phyloP scores from a whole-genome alignment of 441 rosid genomes.

The Mallotus repandus region DNA sequence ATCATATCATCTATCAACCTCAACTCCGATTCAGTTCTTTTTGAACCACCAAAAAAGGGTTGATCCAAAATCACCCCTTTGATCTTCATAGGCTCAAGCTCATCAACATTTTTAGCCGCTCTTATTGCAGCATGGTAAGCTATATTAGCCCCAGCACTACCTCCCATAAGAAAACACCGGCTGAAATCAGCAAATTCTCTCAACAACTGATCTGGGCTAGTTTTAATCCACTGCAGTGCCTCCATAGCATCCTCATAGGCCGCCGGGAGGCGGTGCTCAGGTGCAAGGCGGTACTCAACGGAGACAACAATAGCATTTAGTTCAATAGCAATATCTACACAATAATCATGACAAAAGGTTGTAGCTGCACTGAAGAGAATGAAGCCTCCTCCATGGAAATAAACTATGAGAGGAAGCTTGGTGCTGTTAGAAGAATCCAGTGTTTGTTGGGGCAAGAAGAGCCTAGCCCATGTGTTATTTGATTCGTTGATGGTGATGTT shows the following conservation, averaged over 20 bases:
- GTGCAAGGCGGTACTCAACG: constrained; percentile 47
- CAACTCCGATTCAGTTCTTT: constrained; percentile 39
- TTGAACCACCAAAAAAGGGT: constrained; percentile 50
- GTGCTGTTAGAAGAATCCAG: not conserved
- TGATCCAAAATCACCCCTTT: constrained; percentile 52
- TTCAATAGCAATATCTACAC: constrained; percentile 28
- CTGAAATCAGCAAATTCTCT: constrained; percentile 32
- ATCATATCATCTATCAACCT: constrained; percentile 22
- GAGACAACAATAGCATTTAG: constrained; percentile 38
- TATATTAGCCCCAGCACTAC: constrained; percentile 52
- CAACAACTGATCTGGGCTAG: constrained; percentile 40
- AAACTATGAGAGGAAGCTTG: constrained; percentile 47
- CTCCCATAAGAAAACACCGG: constrained; percentile 46
- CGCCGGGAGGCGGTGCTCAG: constrained; percentile 61
- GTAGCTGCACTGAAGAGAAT: constrained; percentile 30
- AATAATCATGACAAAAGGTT: constrained; percentile 18
- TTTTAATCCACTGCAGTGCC: constrained; percentile 37
- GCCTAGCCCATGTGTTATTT: constrained; percentile 40
- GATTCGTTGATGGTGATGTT: constrained; percentile 39
- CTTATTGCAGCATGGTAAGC: constrained; percentile 41
- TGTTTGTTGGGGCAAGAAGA: constrained; percentile 37
- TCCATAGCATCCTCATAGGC: constrained; percentile 53
- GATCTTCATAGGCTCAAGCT: constrained; percentile 39
- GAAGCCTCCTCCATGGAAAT: constrained; percentile 61
- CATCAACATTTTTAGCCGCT: not conserved